Evolutionary conservation across 495 filamentous ascomycete genomes (phyloP), one percentile per base, ranked within the genome.

Genomic region (Collariella sp.): DNA sequence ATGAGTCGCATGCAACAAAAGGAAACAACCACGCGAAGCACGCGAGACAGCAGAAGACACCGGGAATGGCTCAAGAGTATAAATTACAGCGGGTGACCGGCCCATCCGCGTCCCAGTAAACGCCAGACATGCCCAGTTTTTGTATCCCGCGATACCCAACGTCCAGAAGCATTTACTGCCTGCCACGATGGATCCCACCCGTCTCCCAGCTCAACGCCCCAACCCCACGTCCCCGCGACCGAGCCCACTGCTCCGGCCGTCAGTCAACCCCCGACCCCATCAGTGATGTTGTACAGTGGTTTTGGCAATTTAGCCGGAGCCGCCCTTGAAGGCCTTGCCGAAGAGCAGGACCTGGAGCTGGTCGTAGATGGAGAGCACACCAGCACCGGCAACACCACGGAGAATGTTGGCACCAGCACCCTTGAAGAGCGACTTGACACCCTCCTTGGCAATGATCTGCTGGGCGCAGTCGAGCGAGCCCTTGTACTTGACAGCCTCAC

Each of bases 391-490:
- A 68, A 98, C 93, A 96, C 93, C 93, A 95, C 93, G 93, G 80
- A 98, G 94, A 75, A 98, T 98, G 85, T 98, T 98, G 79, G 93
- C 93, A 88, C 94, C 93, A 69, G 93, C 93, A 88, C 93, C 93
- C 88, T 98, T 98, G 89, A 98, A 98, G 75, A 98, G 90, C 65
- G 93, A 98, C 76, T 80, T 83, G 75, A 89, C 81, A 82, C 93
- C 93, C 81, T 97, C 94, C 75, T 87, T 86, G 78, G 89, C 90
- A 70, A 96, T 73, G 74, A 98, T 98, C 84, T 96, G 87, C 75
- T 81, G 79, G 76, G 80, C 89, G 71, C 93, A 93, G 79, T 98
- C 93, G 62, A 96, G 61, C 67, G 93, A 95, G 69, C 82, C 85
- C 69, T 82, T 86, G 87, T 98, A 98, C 86, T 98, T 98, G 83